These are phyloP conservation scores for Plasmopara viticola DNA, from an alignment of 352 stramenopile genomes.

Conservation along the genomic window DNA sequence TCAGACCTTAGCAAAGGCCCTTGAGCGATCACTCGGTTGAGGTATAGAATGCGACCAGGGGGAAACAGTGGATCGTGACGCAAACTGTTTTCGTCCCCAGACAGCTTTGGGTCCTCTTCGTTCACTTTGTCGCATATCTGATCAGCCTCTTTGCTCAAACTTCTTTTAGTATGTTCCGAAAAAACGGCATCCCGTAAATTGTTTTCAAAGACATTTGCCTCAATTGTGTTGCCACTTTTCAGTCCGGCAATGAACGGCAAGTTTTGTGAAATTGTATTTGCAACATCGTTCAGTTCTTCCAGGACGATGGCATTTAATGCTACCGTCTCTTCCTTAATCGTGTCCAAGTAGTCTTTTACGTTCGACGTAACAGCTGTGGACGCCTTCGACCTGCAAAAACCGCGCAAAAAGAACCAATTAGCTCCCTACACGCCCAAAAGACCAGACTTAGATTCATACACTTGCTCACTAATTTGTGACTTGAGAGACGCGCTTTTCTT, in stretches of 20 bases:
- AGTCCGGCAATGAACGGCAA: conserved; percentile 18
- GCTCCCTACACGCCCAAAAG: neutral
- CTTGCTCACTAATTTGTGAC: conserved; percentile 42
- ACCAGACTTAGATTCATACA: conserved; percentile 25
- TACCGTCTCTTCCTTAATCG: conserved; percentile 53
- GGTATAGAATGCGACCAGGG: conserved; percentile 62
- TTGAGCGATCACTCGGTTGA: conserved; percentile 34
- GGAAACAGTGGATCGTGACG: conserved; percentile 60
- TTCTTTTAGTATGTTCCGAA: conserved; percentile 14
- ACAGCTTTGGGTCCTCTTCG: conserved; percentile 18
- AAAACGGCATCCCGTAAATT: conserved; percentile 17
- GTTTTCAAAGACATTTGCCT: neutral
- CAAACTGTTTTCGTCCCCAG: conserved; percentile 27
- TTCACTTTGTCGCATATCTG: conserved; percentile 12
- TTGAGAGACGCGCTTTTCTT: conserved; percentile 39
- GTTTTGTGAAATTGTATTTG: conserved; percentile 21
- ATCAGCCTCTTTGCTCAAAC: conserved; percentile 12
- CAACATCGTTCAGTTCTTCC: conserved; percentile 39
- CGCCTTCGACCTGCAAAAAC: conserved; percentile 36
- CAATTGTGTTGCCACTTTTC: conserved; percentile 4
- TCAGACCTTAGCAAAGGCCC: conserved; percentile 7
- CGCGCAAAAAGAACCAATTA: neutral
- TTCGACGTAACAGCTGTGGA: conserved; percentile 47
- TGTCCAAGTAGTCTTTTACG: conserved; percentile 48
- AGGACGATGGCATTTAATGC: conserved; percentile 36